These are phyloP conservation scores for Podospora conica DNA, from an alignment of 495 filamentous ascomycete species.

Conservation along the genomic window DNA sequence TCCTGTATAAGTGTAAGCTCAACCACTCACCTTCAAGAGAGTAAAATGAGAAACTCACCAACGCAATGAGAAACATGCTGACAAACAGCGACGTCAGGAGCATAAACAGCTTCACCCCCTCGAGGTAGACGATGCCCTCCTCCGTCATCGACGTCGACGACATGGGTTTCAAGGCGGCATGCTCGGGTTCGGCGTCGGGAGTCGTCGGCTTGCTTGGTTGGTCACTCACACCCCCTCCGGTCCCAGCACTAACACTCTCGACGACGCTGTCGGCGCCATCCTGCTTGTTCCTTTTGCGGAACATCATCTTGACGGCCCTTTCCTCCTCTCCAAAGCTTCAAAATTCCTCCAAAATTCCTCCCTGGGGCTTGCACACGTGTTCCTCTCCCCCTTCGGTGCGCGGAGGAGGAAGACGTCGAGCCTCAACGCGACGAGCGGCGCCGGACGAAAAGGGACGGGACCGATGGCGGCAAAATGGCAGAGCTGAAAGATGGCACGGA, in stretches of 20 bases:
- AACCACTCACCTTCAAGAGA: background rate
- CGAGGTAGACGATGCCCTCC: conserved; percentile 26
- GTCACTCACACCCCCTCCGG: background rate
- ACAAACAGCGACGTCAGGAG: conserved; percentile 28
- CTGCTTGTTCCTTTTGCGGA: background rate
- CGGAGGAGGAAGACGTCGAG: background rate
- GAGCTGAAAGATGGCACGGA: background rate
- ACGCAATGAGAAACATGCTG: conserved; percentile 31
- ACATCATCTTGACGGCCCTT: background rate
- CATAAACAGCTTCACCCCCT: conserved; percentile 23
- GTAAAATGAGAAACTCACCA: conserved; percentile 14
- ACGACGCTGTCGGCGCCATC: background rate
- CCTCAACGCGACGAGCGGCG: background rate
- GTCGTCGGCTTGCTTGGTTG: background rate
- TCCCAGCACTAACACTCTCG: background rate
- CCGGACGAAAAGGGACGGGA: background rate
- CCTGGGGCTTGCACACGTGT: background rate
- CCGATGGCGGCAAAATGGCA: background rate
- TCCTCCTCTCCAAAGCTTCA: background rate
- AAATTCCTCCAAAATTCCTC: background rate
- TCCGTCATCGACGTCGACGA: conserved; percentile 13
- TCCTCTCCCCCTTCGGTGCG: background rate
- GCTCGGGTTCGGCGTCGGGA: conserved; percentile 1
- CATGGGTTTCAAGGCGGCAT: conserved; percentile 5
- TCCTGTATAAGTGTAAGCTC: conserved; percentile 17